Percentiles rank a stretch among this genome's conserved stretches.
Conservation (phyloP, 305 asterid species). For the Ajuga reptans region DNA sequence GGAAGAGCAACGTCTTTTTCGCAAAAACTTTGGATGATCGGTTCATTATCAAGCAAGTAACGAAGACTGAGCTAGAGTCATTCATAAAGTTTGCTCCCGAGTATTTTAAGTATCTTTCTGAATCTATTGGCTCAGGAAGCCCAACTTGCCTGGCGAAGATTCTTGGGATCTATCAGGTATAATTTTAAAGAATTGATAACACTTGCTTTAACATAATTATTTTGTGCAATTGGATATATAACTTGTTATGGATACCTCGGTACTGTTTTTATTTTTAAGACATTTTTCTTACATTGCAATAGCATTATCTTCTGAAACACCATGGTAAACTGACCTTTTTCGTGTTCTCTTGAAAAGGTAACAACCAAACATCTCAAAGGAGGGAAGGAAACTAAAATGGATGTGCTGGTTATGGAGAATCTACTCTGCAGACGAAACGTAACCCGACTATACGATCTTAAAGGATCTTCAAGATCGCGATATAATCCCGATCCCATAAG, state of each 20-base stretch:
- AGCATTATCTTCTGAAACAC: slow-evolving; percentile 10
- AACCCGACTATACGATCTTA: slow-evolving; percentile 75
- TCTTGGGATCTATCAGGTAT: slow-evolving; percentile 94
- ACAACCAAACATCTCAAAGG: slow-evolving; percentile 58
- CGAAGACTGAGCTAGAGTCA: slow-evolving; percentile 95
- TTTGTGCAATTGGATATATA: neutral
- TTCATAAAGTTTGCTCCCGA: slow-evolving; percentile 87
- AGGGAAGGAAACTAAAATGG: slow-evolving; percentile 77
- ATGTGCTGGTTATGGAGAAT: slow-evolving; percentile 81
- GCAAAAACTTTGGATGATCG: slow-evolving; percentile 94
- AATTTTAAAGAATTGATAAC: slow-evolving; percentile 10
- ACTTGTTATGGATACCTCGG: neutral
- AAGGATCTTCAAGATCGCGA: slow-evolving; percentile 75
- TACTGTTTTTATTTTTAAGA: neutral
- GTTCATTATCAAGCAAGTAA: slow-evolving; percentile 89
- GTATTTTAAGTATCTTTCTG: slow-evolving; percentile 79
- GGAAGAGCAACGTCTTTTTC: slow-evolving; percentile 90
- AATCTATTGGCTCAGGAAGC: slow-evolving; percentile 57
- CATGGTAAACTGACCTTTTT: slow-evolving; percentile 13
- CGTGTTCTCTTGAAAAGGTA: slow-evolving; percentile 38
- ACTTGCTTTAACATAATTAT: neutral
- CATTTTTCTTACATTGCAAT: neutral
- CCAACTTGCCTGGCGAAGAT: slow-evolving; percentile 95
- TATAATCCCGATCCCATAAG: slow-evolving; percentile 73
- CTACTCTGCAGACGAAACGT: slow-evolving; percentile 61